Percentiles rank a stretch among this genome's conserved stretches.
Conservation (phyloP, 176 grass and related monocot species). For the Zizania latifolia region DNA sequence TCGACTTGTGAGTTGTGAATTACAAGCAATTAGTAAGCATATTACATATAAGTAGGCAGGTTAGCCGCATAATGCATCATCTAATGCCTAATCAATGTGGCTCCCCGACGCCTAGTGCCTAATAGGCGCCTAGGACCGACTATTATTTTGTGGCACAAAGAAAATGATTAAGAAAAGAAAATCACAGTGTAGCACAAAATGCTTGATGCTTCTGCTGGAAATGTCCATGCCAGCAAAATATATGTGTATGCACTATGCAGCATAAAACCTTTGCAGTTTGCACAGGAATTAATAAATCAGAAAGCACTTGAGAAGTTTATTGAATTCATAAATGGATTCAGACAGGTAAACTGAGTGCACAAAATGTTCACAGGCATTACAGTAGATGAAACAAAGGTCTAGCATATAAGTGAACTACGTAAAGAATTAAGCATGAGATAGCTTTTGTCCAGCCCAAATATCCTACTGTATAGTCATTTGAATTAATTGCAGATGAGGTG, state of each 20-base stretch:
- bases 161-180: neutral
- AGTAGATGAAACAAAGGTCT: neutral
- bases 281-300: constrained; percentile 1
- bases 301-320: neutral
- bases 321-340: neutral
- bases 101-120: too few relatives aligned
- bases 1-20: too few relatives aligned
- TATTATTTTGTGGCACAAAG: too few relatives aligned
- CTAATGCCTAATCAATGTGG: too few relatives aligned
- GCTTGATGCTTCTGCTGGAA: constrained; percentile 18
- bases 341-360: neutral
- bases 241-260: neutral
- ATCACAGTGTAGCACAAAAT: neutral
- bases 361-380: neutral
- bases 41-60: too few relatives aligned
- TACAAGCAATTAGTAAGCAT: too few relatives aligned
- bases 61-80: too few relatives aligned
- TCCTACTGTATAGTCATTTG: neutral
- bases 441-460: neutral
- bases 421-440: constrained; percentile 14
- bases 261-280: constrained; percentile 8
- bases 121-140: too few relatives aligned
- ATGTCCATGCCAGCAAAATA: neutral
- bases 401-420: neutral
- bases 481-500: neutral